These are phyloP conservation scores for Rhizopogon roseolus DNA, from an alignment of 768 basidiomycete genomes.

Conservation along the genomic window DNA sequence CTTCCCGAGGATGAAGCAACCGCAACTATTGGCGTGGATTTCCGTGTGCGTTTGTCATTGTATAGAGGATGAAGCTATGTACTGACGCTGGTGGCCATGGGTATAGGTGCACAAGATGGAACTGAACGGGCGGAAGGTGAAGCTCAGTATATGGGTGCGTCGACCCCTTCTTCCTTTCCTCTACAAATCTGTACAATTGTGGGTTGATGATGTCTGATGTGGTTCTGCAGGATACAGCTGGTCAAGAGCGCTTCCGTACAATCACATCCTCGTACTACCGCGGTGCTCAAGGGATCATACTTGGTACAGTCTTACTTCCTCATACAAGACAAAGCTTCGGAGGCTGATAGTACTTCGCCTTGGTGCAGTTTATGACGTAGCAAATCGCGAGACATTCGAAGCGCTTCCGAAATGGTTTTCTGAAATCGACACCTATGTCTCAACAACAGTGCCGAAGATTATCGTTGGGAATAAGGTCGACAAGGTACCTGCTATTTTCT, in stretches of 20 bases:
- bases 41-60: conserved; percentile 54
- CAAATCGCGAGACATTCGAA: conserved; percentile 89
- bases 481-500: conserved; percentile 46
- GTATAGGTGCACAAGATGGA: conserved; percentile 84
- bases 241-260: conserved; percentile 94
- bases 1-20: conserved; percentile 86
- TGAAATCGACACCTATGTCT: conserved; percentile 92
- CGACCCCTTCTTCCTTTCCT: neutral
- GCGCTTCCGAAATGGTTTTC: conserved; percentile 90
- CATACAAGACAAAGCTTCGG: neutral
- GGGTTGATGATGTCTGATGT: neutral
- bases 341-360: neutral
- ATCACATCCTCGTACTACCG: conserved; percentile 96
- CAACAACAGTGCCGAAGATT: conserved; percentile 83
- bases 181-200: neutral
- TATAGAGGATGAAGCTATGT: neutral
- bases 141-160: conserved; percentile 91
- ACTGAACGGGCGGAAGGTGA: conserved; percentile 76
- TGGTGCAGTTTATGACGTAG: conserved; percentile 84
- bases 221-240: conserved; percentile 78
- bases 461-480: conserved; percentile 95
- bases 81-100: neutral
- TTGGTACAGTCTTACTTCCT: conserved; percentile 39
- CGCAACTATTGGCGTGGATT: conserved; percentile 83
- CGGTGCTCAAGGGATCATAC: conserved; percentile 78